Conservation (phyloP, 495 filamentous ascomycete genomes). For the Pyrenula aspistea region DNA sequence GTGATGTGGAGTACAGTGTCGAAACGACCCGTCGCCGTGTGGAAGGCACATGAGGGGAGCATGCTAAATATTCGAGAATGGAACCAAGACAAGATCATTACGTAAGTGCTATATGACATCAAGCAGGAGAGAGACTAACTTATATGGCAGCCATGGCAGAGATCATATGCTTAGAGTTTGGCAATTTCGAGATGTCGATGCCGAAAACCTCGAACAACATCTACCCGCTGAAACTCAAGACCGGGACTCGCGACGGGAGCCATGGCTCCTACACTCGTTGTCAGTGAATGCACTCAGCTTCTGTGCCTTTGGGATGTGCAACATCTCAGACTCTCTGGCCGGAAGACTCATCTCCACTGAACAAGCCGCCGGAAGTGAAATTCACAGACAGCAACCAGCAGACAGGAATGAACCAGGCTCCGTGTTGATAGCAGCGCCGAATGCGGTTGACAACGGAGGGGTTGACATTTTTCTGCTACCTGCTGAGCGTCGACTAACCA, state of each 20-base stretch:
- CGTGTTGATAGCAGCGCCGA: conserved; percentile 64
- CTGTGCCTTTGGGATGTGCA: conserved; percentile 70
- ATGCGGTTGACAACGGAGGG: conserved; percentile 62
- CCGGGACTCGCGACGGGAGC: conserved; percentile 22
- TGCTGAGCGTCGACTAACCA: conserved; percentile 51
- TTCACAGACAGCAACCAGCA: conserved; percentile 1
- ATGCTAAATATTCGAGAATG: conserved; percentile 63
- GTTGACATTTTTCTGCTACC: conserved; percentile 85
- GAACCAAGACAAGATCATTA: background rate
- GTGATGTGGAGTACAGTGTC: conserved; percentile 75
- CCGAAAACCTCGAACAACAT: conserved; percentile 43
- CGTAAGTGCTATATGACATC: background rate
- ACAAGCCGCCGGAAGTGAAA: background rate
- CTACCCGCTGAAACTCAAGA: conserved; percentile 55
- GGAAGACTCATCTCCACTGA: background rate
- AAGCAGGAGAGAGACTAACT: conserved; percentile 1
- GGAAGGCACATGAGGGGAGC: conserved; percentile 72
- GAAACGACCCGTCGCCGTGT: conserved; percentile 73
- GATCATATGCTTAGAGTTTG: conserved; percentile 82
- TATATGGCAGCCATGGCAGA: conserved; percentile 59
- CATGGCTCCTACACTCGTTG: conserved; percentile 76
- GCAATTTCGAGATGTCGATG: conserved; percentile 59
- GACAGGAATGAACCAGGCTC: conserved; percentile 4
- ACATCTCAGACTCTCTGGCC: conserved; percentile 5
- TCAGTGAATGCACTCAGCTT: conserved; percentile 92